Percentiles rank a stretch among this genome's conserved stretches.
phyloP scores from a whole-genome alignment of 306 rosid species.

The Leucaena leucocephala region DNA sequence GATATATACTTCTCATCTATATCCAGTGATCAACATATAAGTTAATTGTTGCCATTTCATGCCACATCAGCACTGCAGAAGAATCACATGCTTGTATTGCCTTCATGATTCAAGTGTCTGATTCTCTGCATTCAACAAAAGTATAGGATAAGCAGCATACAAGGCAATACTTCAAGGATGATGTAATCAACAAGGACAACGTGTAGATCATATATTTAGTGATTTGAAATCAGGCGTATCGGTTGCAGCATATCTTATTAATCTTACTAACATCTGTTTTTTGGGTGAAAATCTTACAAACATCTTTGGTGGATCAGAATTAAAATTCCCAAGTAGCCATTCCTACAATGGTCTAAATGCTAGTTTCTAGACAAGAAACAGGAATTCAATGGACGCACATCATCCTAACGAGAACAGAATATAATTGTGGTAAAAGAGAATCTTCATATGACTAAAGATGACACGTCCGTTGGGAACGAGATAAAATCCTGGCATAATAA shows the following conservation, averaged over 20 bases:
- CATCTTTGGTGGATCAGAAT: not conserved
- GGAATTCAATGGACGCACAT: not conserved
- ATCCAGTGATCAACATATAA: slow-evolving; percentile 24
- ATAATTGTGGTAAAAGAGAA: not conserved
- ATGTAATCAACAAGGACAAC: not conserved
- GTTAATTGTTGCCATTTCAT: slow-evolving; percentile 16
- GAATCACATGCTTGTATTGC: slow-evolving; percentile 1
- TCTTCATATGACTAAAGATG: not conserved
- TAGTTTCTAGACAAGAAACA: not conserved
- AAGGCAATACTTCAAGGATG: not conserved
- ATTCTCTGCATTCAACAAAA: slow-evolving; percentile 48
- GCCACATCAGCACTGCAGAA: slow-evolving; percentile 32
- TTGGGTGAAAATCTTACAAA: not conserved
- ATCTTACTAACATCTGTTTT: not conserved
- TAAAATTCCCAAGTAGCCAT: not conserved
- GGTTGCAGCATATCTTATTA: slow-evolving; percentile 10
- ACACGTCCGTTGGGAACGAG: too few relatives aligned
- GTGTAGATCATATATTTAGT: not conserved
- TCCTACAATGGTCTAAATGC: not conserved
- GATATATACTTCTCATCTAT: slow-evolving; percentile 23
- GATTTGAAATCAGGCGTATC: not conserved
- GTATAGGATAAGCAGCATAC: not conserved
- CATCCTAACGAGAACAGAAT: not conserved
- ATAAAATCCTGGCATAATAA: not conserved
- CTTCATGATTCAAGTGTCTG: slow-evolving; percentile 45